Base-by-base conservation (phyloP, 208 protist genomes). In the Leishmania tropica region DNA sequence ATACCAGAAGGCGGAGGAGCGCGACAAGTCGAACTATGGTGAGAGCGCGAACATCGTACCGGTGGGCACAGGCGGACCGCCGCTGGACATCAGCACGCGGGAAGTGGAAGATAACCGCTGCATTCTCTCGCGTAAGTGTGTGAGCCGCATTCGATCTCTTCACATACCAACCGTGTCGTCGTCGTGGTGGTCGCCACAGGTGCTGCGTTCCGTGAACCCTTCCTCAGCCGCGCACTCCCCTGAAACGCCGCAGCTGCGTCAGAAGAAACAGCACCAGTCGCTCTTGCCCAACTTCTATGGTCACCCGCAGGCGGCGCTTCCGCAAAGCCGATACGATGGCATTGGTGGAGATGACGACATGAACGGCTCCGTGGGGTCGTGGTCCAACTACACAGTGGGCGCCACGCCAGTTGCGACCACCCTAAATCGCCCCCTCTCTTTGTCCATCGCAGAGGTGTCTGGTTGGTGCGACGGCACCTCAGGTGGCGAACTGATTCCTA, bases 1-100 rank as follows among this genome's bases (percentile, higher is more conserved):
- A 45, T 75, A 81, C 67, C 60, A 81, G 47, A 80, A 73, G 31
- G 42, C 58, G 60, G 62, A 73, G 31, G 76, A 72, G 64, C 35
- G 51, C 3, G 47, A 80, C 28, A 48, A 28, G 56, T 67, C 28
- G 8, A 62, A 31, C 56, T 21, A n/a, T 17, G 73, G 76, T 13
- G 47, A 60, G 21, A 58, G 11, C 45, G 42, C 11, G n/a, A 64
- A 56, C 62, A 72, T 80, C 35, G 37, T 58, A 48, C 53, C 21
- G 47, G 11, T 73, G 45, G 28, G 62, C 42, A 64, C 58, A 8
- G 10, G 37, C 19, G 56, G 40, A 10, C 17, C 15, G 21, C 28
- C 42, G 75, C 58, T 40, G 37, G 60, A 45, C 37, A 24, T 42
- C 45, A 54, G 37, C 15, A 45, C 76, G 19, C 31, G 47, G 47